Conservation (phyloP, 768 basidiomycete species). For the Daedaleopsis nitida region DNA sequence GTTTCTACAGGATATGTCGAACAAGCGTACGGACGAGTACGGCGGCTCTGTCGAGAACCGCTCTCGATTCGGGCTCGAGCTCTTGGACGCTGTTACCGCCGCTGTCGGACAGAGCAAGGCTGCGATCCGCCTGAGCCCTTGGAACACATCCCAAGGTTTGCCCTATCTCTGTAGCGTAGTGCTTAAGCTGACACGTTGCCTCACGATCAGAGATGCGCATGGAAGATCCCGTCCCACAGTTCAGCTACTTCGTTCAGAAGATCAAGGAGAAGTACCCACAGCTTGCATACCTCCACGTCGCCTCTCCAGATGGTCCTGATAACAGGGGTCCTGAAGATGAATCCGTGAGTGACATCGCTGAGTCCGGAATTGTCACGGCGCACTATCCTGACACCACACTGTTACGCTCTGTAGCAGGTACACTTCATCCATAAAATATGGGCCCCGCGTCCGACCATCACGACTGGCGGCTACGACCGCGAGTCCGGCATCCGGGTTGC, state of each 20-base stretch:
- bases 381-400: no score
- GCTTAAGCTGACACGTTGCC: conserved; percentile 1
- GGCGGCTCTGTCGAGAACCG: conserved; percentile 52
- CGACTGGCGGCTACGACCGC: conserved; percentile 26
- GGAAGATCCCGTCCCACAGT: conserved; percentile 55
- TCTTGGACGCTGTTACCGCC: conserved; percentile 38
- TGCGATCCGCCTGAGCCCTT: conserved; percentile 41
- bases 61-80: conserved; percentile 45
- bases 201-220: conserved; percentile 43
- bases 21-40: conserved; percentile 49
- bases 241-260: conserved; percentile 45
- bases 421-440: conserved; percentile 26
- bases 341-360: not conserved
- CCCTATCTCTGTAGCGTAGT: no score
- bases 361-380: no score
- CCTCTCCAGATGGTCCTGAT: conserved; percentile 27
- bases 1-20: conserved; percentile 39
- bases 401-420: conserved; percentile 12
- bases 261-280: conserved; percentile 42
- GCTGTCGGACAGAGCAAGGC: conserved; percentile 44
- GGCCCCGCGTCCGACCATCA: conserved; percentile 25
- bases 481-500: conserved; percentile 23
- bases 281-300: conserved; percentile 41
- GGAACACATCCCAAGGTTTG: conserved; percentile 33
- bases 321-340: conserved; percentile 6